Evolutionary conservation across 225 moss, liverwort and hornwort genomes (phyloP).

Genomic region (Sphagnum tenellum): DNA sequence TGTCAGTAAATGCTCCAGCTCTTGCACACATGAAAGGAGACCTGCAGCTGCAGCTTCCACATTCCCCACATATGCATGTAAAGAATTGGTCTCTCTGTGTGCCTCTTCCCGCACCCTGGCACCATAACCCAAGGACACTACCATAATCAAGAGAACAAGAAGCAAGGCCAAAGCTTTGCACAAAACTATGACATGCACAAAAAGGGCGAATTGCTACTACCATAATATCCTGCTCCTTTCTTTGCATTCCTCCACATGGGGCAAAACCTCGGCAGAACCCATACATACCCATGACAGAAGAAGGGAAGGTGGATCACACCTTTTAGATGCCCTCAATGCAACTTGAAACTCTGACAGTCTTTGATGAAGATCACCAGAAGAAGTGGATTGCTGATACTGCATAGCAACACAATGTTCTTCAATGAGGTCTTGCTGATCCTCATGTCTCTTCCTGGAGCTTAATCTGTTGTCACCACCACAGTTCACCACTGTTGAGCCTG

Average conservation of each 20-base stretch:
- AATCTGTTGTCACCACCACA: conserved; percentile 23
- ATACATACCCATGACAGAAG: too few relatives aligned
- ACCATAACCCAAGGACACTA: not conserved
- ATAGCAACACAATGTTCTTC: not conserved
- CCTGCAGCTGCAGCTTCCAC: conserved; percentile 80
- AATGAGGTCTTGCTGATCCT: not conserved
- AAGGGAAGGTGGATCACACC: conserved; percentile 2
- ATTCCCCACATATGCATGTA: conserved; percentile 62
- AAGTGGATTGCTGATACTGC: conserved; percentile 44
- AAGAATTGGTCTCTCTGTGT: conserved; percentile 56
- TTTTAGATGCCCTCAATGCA: conserved; percentile 51
- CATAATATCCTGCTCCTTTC: too few relatives aligned
- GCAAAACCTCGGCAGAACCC: too few relatives aligned
- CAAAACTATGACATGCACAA: too few relatives aligned
- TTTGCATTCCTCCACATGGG: too few relatives aligned
- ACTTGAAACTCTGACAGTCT: conserved; percentile 53
- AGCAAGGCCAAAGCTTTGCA: too few relatives aligned
- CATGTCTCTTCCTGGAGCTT: not conserved
- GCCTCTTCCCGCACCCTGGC: conserved; percentile 69
- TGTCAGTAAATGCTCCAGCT: conserved; percentile 67
- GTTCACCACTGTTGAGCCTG: conserved; percentile 34
- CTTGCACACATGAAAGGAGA: conserved; percentile 64
- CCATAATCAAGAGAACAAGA: too few relatives aligned
- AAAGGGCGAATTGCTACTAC: too few relatives aligned
- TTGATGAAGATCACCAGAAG: conserved; percentile 46